These are phyloP conservation scores for Aureobasidium mangrovei DNA, from an alignment of 2,329 filamentous ascomycete species.

Conservation along the genomic window DNA sequence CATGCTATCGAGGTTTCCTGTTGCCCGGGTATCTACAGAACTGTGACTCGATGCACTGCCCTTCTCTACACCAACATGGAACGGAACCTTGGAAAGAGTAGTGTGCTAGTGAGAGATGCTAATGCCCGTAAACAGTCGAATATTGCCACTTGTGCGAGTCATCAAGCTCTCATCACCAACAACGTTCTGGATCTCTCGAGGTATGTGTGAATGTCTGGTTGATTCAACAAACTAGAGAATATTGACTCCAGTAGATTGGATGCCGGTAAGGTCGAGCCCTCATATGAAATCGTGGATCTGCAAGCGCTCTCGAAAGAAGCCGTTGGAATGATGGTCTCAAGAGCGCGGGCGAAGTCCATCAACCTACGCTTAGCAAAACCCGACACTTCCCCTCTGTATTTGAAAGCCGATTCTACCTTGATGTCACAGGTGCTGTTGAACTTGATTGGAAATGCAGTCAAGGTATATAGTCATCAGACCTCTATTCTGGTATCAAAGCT, in stretches of 20 bases:
- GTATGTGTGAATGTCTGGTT: neutral
- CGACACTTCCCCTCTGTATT: constrained; percentile 5
- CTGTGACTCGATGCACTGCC: too few relatives aligned
- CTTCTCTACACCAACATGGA: too few relatives aligned
- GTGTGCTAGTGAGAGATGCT: neutral
- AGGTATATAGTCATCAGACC: neutral
- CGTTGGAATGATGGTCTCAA: constrained; percentile 13
- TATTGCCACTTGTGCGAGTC: constrained; percentile 9
- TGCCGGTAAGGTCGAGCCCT: constrained; percentile 14
- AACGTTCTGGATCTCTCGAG: constrained; percentile 12
- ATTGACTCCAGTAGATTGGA: constrained; percentile 1
- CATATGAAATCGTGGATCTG: constrained; percentile 11
- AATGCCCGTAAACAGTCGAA: neutral
- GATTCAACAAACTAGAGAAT: neutral
- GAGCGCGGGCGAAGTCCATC: constrained; percentile 13
- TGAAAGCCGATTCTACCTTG: constrained; percentile 13
- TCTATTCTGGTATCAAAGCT: neutral
- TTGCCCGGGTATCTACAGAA: too few relatives aligned
- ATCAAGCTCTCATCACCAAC: constrained; percentile 14
- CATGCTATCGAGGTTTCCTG: too few relatives aligned
- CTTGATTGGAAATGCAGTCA: constrained; percentile 13
- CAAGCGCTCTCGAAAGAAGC: constrained; percentile 5
- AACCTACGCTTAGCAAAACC: constrained; percentile 1
- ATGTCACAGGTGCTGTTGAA: constrained; percentile 14
- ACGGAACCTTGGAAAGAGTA: too few relatives aligned